A percentile compares a stretch with the other conserved stretches of the same genome.
Evolutionary conservation across 2,329 filamentous ascomycete species (phyloP).

Genomic region (Emydomyces testavorans): DNA sequence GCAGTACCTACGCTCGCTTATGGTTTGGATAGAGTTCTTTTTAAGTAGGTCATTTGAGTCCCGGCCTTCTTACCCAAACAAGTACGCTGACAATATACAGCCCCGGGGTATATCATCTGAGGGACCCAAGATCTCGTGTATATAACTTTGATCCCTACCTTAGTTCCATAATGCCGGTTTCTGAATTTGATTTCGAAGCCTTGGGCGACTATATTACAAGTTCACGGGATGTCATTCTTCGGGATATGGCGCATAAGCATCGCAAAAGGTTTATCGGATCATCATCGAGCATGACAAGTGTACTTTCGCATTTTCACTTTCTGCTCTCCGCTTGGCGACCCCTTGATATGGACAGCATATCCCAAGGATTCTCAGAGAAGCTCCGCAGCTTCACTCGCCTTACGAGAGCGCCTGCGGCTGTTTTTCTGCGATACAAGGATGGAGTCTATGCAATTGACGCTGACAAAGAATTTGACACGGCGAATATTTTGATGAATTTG

Average conservation of each 20-base stretch:
- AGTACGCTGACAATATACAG: constrained; percentile 21
- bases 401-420: constrained; percentile 59
- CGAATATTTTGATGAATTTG: constrained; percentile 79
- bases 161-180: constrained; percentile 80
- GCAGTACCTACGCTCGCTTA: constrained; percentile 56
- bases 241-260: constrained; percentile 54
- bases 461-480: constrained; percentile 79
- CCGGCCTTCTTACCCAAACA: neutral
- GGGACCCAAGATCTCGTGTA: constrained; percentile 74
- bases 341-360: constrained; percentile 56
- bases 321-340: constrained; percentile 73
- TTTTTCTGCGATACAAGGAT: constrained; percentile 71
- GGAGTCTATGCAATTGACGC: constrained; percentile 90
- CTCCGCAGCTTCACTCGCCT: constrained; percentile 60
- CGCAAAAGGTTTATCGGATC: constrained; percentile 80
- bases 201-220: constrained; percentile 83
- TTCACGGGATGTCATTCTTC: constrained; percentile 64
- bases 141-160: constrained; percentile 98
- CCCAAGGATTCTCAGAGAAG: constrained; percentile 52
- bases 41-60: constrained; percentile 50
- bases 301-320: constrained; percentile 83
- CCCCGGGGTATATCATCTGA: constrained; percentile 78
- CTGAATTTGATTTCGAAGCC: constrained; percentile 83
- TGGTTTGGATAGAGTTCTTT: constrained; percentile 77
- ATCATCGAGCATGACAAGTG: constrained; percentile 89